Conservation (phyloP, 352 stramenopile species). For the Phytophthora litchii region DNA sequence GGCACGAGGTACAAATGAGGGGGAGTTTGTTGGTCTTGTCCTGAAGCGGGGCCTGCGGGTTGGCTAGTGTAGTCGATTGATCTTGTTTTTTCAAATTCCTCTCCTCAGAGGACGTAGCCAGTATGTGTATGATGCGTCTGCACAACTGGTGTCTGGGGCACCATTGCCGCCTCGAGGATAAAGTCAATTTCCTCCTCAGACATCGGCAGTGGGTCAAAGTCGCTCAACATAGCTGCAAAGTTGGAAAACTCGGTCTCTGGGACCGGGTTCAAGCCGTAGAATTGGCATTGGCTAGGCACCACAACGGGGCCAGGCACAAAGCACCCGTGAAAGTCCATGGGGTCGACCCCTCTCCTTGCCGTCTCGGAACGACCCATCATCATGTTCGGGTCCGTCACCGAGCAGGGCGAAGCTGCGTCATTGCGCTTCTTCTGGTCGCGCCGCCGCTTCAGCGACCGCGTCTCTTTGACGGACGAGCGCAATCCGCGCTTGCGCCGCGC, state of each 20-base stretch:
- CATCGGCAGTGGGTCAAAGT: constrained; percentile 47
- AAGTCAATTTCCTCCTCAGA: constrained; percentile 51
- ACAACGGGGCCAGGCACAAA: constrained; percentile 17
- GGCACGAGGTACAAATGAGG: neutral
- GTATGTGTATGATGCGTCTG: constrained; percentile 12
- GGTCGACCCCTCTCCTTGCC: constrained; percentile 23
- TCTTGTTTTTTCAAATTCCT: neutral
- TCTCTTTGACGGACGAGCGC: constrained; percentile 38
- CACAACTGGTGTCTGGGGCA: constrained; percentile 18
- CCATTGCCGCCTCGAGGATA: constrained; percentile 44
- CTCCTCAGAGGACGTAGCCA: constrained; percentile 34
- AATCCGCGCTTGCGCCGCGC: constrained; percentile 52
- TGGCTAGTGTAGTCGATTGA: constrained; percentile 4
- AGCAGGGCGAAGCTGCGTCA: constrained; percentile 32
- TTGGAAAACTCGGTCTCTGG: constrained; percentile 20
- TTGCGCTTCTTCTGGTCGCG: constrained; percentile 24
- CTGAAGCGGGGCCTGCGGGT: neutral
- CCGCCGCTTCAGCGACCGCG: constrained; percentile 32
- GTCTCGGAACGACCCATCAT: neutral
- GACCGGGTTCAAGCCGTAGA: constrained; percentile 10
- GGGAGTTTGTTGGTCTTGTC: constrained; percentile 3
- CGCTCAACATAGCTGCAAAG: constrained; percentile 31
- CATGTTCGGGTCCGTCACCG: constrained; percentile 14
- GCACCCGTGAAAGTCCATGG: constrained; percentile 41
- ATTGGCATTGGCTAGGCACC: constrained; percentile 23